Conservation (phyloP, 805 yeast genomes). For the Schwanniomyces pseudopolymorphus region DNA sequence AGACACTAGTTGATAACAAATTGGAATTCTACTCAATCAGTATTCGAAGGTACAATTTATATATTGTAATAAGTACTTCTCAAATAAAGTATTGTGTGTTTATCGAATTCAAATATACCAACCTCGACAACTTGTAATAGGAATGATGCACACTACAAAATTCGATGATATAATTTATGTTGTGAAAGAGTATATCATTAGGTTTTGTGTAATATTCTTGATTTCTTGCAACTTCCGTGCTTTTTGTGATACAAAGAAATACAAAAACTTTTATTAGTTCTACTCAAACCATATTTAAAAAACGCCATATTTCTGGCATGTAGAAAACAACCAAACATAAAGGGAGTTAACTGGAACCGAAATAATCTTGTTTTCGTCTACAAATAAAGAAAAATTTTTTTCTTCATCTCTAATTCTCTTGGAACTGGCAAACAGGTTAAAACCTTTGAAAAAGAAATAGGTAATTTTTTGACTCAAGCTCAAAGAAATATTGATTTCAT, state of each 20-base stretch:
- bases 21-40: neutral
- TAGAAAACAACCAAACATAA: slow-evolving; percentile 18
- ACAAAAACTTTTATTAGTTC: neutral
- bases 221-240: neutral
- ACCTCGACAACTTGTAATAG: neutral
- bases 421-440: slow-evolving; percentile 9
- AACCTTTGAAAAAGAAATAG: slow-evolving; percentile 10
- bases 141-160: neutral
- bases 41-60: neutral
- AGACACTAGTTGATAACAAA: neutral
- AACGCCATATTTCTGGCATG: slow-evolving; percentile 24
- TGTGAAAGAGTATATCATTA: slow-evolving; percentile 1
- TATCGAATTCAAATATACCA: neutral
- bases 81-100: neutral
- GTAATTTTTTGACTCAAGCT: slow-evolving; percentile 14
- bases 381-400: slow-evolving; percentile 16
- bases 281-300: slow-evolving; percentile 11
- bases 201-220: neutral
- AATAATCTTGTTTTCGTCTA: slow-evolving; percentile 17
- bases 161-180: neutral
- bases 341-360: slow-evolving; percentile 11
- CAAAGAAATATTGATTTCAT: slow-evolving; percentile 4
- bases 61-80: neutral
- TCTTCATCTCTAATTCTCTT: slow-evolving; percentile 15
- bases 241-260: neutral